Evolutionary conservation across 1,284 basidiomycete species (phyloP), one percentile per base, ranked within the genome.

Genomic region (Cryptococcus depauperatus): DNA sequence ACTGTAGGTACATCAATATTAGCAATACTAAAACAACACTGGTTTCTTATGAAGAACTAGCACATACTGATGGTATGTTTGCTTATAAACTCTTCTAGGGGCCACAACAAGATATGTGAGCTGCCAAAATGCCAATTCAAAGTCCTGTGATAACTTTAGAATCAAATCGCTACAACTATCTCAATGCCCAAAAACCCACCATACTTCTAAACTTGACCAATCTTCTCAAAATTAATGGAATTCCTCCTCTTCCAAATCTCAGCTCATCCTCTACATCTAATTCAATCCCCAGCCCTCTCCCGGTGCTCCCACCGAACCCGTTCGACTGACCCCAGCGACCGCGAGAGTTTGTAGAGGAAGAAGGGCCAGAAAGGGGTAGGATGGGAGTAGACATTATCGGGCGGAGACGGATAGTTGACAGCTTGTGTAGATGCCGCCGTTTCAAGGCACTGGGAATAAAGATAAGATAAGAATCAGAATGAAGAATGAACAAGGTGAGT

Each of bases 111-210:
- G 75, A 70, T 92, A 93, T 13, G 85, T 88, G 49, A 95, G 70
- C 65, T 93, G 88, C 87, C 89, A 93, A 37, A 85, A 84, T 19
- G 91, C 91, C 45, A 92, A 74, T 69, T 95, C 90, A 71, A 95
- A 93, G 69, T 95, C 90, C 89, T 93, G 66, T 18, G 16, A 22
- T 21, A 16, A 11, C 4, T 30, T 30, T 16, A 30, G 14, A 6
- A 22, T 13, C 29, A n/a, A 41, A 22, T 10, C 34, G 10, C 4
- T 16, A 33, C n/a, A 13, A 26, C 29, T 9, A 30, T 29, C 39
- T 6, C 16, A 32, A 28, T 11, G 29, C 21, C 46, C 29, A 23
- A n/a, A 22, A 37, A 63, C 78, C 38, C 54, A 84, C 87, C 87
- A 91, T 90, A 65, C 88, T 83, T 48, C 85, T 83, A 58, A 89